A percentile compares a stretch with the other conserved stretches of the same genome.
Conservation (phyloP, 768 basidiomycete genomes). For the Leccinum imitatum region DNA sequence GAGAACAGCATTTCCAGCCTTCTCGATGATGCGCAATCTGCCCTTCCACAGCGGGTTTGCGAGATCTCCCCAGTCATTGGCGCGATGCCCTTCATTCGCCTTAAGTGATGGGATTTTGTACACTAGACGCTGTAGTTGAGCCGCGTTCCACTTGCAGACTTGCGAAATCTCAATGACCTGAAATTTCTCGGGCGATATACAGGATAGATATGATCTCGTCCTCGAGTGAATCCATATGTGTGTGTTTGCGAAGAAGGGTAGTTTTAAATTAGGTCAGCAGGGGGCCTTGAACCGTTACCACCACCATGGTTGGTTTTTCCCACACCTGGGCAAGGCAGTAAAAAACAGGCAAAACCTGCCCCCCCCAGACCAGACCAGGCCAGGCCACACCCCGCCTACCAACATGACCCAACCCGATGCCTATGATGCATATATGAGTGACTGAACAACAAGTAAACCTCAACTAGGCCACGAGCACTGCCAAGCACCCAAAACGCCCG, state of each 20-base stretch:
- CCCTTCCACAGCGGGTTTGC: constrained; percentile 88
- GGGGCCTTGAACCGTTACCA: no score
- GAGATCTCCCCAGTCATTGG: constrained; percentile 91
- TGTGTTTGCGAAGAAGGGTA: not conserved
- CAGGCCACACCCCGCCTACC: no score
- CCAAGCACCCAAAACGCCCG: no score
- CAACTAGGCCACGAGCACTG: no score
- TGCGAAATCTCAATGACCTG: constrained; percentile 52
- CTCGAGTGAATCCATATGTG: constrained; percentile 51
- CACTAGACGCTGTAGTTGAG: constrained; percentile 48
- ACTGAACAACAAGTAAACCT: no score
- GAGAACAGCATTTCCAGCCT: constrained; percentile 61
- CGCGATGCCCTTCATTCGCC: constrained; percentile 85
- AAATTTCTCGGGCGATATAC: constrained; percentile 87
- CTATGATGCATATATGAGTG: no score
- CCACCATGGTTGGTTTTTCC: no score
- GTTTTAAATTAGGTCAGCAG: no score
- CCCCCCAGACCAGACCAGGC: no score
- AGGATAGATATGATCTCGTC: constrained; percentile 90
- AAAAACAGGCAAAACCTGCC: no score
- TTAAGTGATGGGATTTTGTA: constrained; percentile 90
- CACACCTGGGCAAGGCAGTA: no score
- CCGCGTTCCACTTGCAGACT: constrained; percentile 10
- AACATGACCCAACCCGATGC: no score
- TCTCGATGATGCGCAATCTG: constrained; percentile 81